Percentiles rank a stretch among this genome's conserved stretches.
Conservation (phyloP, 2,329 filamentous ascomycete genomes). For the Fusarium clavum region DNA sequence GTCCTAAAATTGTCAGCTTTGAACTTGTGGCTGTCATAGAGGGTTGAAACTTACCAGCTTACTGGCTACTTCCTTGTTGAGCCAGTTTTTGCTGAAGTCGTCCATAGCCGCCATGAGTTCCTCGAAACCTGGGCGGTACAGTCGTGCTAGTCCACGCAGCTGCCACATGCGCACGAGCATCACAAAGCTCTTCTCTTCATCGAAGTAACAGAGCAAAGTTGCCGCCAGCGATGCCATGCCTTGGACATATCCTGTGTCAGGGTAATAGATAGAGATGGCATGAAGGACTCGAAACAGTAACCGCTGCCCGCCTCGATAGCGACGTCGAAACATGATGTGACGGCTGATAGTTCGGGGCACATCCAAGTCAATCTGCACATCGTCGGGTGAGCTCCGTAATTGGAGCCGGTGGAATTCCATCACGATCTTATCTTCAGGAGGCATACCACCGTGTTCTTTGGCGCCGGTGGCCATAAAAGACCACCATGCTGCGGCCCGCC, state of each 20-base stretch:
- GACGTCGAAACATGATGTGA: conserved; percentile 95
- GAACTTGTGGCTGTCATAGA: background rate
- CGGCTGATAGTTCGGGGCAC: conserved; percentile 94
- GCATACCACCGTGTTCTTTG: conserved; percentile 68
- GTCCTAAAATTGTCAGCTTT: conserved; percentile 58
- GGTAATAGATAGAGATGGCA: conserved; percentile 89
- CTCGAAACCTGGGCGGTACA: conserved; percentile 86
- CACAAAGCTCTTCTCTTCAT: conserved; percentile 92
- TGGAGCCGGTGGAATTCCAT: conserved; percentile 79
- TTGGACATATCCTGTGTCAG: conserved; percentile 93
- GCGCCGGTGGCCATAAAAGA: conserved; percentile 87
- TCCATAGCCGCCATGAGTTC: conserved; percentile 87
- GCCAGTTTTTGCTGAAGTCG: conserved; percentile 88
- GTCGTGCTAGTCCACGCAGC: conserved; percentile 82
- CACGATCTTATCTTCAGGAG: conserved; percentile 78
- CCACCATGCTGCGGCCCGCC: conserved; percentile 94
- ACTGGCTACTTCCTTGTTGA: conserved; percentile 81
- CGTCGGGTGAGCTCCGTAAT: conserved; percentile 81
- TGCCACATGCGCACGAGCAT: conserved; percentile 98
- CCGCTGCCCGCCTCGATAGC: conserved; percentile 92
- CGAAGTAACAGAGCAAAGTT: conserved; percentile 94
- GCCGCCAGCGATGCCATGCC: conserved; percentile 96
- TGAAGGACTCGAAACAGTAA: conserved; percentile 93
- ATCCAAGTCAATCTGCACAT: conserved; percentile 96
- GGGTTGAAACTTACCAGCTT: conserved; percentile 74